phyloP scores from a whole-genome alignment of 2,329 filamentous ascomycete genomes.

The Claviceps sp. region DNA sequence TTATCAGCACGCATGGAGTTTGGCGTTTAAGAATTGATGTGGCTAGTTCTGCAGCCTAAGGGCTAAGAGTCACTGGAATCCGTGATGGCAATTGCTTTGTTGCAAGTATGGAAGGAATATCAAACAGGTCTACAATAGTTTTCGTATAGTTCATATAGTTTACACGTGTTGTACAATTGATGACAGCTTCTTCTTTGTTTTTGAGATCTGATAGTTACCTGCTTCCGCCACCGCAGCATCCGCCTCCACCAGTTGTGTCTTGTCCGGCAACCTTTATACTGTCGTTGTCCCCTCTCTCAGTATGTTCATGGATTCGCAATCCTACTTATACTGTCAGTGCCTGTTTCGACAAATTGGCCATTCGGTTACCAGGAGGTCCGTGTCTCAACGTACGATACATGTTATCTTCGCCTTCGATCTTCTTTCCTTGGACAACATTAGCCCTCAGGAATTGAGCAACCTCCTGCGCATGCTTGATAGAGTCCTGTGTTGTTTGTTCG shows the following conservation, averaged over 20 bases:
- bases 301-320: constrained; percentile 79
- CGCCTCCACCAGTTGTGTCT: constrained; percentile 18
- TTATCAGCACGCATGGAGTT: constrained; percentile 13
- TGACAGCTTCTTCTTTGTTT: not conserved
- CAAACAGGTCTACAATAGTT: not conserved
- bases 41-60: not conserved
- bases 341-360: not conserved
- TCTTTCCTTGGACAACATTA: constrained; percentile 79
- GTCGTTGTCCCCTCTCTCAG: constrained; percentile 86
- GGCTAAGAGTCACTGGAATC: constrained; percentile 2
- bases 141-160: not conserved
- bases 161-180: constrained; percentile 10
- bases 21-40: constrained; percentile 14
- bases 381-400: constrained; percentile 43
- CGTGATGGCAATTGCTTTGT: not conserved
- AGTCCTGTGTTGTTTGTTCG: constrained; percentile 45
- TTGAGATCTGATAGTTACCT: not conserved
- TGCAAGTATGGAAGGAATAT: constrained; percentile 3
- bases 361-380: not conserved
- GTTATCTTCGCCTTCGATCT: constrained; percentile 26
- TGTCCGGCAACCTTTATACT: constrained; percentile 55
- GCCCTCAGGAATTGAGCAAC: constrained; percentile 65
- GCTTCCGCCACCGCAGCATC: constrained; percentile 13
- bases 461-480: constrained; percentile 68
- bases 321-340: constrained; percentile 33